Evolutionary conservation across 805 yeast genomes (phyloP).

Genomic region (Monosporozyma unispora): DNA sequence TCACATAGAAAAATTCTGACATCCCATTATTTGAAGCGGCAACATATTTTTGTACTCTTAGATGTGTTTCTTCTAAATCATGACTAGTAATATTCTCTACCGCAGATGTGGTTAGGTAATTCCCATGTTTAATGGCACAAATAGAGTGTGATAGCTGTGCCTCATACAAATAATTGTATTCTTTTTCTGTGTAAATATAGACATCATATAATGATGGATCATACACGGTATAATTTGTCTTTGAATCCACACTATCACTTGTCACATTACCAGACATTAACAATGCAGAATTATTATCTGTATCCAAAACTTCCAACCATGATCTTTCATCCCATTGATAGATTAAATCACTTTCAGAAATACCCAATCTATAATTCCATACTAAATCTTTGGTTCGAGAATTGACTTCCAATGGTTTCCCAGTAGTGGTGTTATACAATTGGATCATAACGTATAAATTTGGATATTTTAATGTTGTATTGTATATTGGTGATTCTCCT

Average conservation of each 20-base stretch:
- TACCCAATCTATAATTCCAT: constrained; percentile 63
- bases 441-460: constrained; percentile 21
- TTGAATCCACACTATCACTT: constrained; percentile 9
- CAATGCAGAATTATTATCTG: constrained; percentile 61
- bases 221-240: constrained; percentile 15
- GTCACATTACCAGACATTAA: constrained; percentile 51
- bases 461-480: constrained; percentile 16
- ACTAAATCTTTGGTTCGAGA: neutral
- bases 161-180: constrained; percentile 27
- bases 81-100: constrained; percentile 3
- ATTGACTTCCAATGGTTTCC: constrained; percentile 6
- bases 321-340: constrained; percentile 60
- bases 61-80: constrained; percentile 9
- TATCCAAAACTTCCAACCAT: constrained; percentile 52
- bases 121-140: constrained; percentile 62
- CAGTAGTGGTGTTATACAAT: constrained; percentile 18
- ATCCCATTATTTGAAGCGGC: constrained; percentile 40
- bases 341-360: constrained; percentile 51
- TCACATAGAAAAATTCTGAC: constrained; percentile 54
- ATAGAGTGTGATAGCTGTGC: constrained; percentile 43
- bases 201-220: constrained; percentile 30
- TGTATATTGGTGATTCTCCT: neutral
- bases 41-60: constrained; percentile 25
- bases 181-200: constrained; percentile 39
- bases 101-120: constrained; percentile 28